These are phyloP conservation scores for Chenopodium album DNA, from an alignment of 148 eudicot genomes.

Conservation along the genomic window DNA sequence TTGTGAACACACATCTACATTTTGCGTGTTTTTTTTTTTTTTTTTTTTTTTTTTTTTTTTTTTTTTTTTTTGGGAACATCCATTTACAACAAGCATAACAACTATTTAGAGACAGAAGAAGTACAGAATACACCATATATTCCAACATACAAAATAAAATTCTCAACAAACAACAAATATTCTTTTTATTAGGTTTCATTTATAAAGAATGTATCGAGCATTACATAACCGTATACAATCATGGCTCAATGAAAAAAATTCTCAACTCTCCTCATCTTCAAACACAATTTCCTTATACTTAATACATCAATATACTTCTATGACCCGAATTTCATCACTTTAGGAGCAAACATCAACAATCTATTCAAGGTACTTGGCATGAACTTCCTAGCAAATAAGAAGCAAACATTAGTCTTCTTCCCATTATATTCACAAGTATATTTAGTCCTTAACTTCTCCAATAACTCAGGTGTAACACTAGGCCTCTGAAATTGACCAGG, in stretches of 20 bases:
- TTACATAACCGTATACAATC: not conserved
- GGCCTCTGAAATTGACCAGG: conserved; percentile 38
- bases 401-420: conserved; percentile 31
- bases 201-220: not conserved
- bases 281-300: no score
- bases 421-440: conserved; percentile 46
- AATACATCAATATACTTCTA: no score
- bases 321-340: conserved; percentile 34
- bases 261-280: no score
- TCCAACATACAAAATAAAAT: no score
- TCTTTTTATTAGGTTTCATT: not conserved
- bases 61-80: no score
- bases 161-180: not conserved
- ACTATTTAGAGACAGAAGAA: no score
- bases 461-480: conserved; percentile 26
- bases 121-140: no score
- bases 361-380: conserved; percentile 40
- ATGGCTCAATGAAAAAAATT: not conserved
- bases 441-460: conserved; percentile 33
- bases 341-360: conserved; percentile 40
- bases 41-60: no score
- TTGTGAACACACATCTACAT: no score
- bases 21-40: no score
- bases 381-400: conserved; percentile 56
- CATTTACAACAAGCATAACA: no score